Evolutionary conservation across 1,284 basidiomycete genomes (phyloP), one percentile per base, ranked within the genome.

Genomic region (Trametes versicolor): DNA sequence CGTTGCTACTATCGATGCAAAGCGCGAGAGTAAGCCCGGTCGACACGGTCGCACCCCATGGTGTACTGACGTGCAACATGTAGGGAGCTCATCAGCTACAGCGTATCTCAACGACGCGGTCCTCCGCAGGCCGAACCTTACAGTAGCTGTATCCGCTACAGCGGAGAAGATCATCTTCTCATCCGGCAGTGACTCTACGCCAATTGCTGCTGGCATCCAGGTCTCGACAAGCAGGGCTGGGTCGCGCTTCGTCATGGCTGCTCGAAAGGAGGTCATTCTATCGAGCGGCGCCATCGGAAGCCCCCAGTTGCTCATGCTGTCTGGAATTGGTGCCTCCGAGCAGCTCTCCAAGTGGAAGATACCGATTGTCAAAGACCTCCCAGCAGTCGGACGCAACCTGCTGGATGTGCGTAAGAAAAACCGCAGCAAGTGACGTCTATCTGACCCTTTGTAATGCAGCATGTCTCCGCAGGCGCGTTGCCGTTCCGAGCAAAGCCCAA

Each of bases 271-370:
- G 62, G 75, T 84, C 23, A 75, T 82, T n/a, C 65, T 86, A 0
- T 79, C 78, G 54, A 80, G 78, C 2, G 85, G 84, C 6, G 67
- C 79, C 1, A 72, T 86, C 53, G 78, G 80, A 29, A 80, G 81
- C 6, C 83, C 85, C 17, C 81, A 81, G 36, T 70, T 86, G 2
- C 78, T 87, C 6, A 75, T 85, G 66, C 75, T 85, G 15, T 84
- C 82, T 13, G 85, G 85, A 13, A 77, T 86, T 56, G 85, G 85
- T 0, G 77, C 80, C 52, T 64, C 75, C 37, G 62, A 67, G 10
- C 74, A 81, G 2, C 71, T 87, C 5, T 53, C 71, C 45, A 68
- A 72, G 39, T 67, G 79, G 9, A 78, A 76, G n/a, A 81, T 85
- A 51, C 73, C 74, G 0, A 62, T 77, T 1, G 72, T 82, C 17